Conservation (phyloP, 2,329 filamentous ascomycete species). For the Fusarium abutilonis region DNA sequence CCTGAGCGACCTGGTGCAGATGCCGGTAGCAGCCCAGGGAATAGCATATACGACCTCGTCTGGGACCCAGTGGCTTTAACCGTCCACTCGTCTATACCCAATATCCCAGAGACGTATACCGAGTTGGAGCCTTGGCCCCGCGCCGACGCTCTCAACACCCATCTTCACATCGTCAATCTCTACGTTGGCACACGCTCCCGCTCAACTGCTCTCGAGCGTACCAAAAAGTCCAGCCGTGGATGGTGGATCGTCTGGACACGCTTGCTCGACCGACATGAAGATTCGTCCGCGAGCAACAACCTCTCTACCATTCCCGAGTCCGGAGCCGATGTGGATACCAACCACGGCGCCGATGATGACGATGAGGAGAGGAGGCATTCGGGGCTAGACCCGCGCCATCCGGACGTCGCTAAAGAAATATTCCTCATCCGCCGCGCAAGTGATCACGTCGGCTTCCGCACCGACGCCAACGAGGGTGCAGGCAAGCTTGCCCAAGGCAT, state of each 20-base stretch:
- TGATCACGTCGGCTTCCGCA: slow-evolving; percentile 59
- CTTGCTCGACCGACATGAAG: slow-evolving; percentile 54
- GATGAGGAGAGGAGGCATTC: slow-evolving; percentile 29
- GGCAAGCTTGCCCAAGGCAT: slow-evolving; percentile 75
- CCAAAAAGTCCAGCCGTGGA: slow-evolving; percentile 71
- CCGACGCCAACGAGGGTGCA: slow-evolving; percentile 62
- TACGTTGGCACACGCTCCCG: slow-evolving; percentile 56
- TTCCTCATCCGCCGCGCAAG: slow-evolving; percentile 69
- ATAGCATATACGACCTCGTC: slow-evolving; percentile 68
- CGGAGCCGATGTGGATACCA: slow-evolving; percentile 26
- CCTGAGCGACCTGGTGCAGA: slow-evolving; percentile 56
- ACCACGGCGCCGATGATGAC: slow-evolving; percentile 9
- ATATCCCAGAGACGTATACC: slow-evolving; percentile 63
- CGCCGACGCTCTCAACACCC: slow-evolving; percentile 71
- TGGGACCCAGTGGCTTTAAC: slow-evolving; percentile 68
- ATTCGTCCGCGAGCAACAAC: slow-evolving; percentile 23
- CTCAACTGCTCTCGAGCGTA: slow-evolving; percentile 65
- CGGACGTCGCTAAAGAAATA: slow-evolving; percentile 64
- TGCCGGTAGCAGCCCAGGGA: slow-evolving; percentile 28
- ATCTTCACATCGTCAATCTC: slow-evolving; percentile 70
- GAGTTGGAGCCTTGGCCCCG: slow-evolving; percentile 62
- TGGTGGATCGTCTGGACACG: slow-evolving; percentile 78
- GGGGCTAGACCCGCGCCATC: slow-evolving; percentile 15
- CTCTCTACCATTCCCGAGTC: slow-evolving; percentile 45
- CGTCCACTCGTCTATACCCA: slow-evolving; percentile 72